Base-by-base conservation (phyloP, 225 moss, liverwort and hornwort species). In the Ulota crispa region DNA sequence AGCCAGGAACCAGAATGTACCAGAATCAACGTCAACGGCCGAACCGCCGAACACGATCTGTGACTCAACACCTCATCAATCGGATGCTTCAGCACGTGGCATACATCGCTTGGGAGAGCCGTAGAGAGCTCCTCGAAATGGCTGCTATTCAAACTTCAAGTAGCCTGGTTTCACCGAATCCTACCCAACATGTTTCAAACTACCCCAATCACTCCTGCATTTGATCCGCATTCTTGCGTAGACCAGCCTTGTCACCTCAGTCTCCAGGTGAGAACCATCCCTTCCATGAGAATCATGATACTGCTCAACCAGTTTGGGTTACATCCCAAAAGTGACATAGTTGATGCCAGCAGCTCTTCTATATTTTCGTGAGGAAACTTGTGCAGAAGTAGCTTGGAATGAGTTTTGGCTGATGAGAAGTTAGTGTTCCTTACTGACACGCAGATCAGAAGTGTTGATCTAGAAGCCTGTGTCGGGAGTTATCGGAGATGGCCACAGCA, bases 51-150 rank as follows among this genome's bases (percentile, higher is more conserved):
- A 3, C 54, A 27, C 3, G 26, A n/a, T 13, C 30, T 8, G 39
- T 72, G 80, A 81, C 73, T 54, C 73, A 71, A 34, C 80, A 9
- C 64, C 81, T 2, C 13, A 28, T 14, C 10, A 30, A 2, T 56
- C 66, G 81, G 74, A 19, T 0, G 1, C 1, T 5, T 6, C 57
- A 30, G 31, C 81, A 81, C 67, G 81, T 81, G 57, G 55, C 30
- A 21, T 19, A 42, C 64, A 9, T 0, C 11, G 56, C 56, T 42
- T 4, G 31, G 28, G 15, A 41, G 9, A 16, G 1, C 50, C 50
- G 1, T 1, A 4, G 18, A 2, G 18, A 0, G 55, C 43, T 66
- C 57, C 75, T 66, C 67, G 59, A 68, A 43, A 43, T 45, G 45
- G 57, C 59, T 32, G 54, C 67, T 0, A 8, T 59, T 4, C 75